Evolutionary conservation across 2,329 filamentous ascomycete genomes (phyloP).

Genomic region (Ascochyta clinopodiicola): DNA sequence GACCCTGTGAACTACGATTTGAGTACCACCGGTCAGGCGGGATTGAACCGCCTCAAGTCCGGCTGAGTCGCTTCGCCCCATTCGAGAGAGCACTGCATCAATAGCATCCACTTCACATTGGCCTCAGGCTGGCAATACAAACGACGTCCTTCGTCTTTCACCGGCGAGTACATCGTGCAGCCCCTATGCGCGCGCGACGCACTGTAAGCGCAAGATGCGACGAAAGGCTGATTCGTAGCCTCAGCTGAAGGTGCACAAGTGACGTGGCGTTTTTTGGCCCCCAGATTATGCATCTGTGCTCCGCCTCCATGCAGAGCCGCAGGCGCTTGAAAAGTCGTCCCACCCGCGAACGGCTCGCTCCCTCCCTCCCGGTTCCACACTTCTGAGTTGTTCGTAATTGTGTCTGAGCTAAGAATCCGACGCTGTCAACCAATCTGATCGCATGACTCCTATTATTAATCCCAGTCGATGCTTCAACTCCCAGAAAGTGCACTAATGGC

Average conservation of each 20-base stretch:
- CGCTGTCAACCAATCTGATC: too few species aligned
- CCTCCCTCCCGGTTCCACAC: slow-evolving; percentile 8
- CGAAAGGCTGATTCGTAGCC: slow-evolving; percentile 9
- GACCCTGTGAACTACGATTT: neutral
- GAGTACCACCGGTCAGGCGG: neutral
- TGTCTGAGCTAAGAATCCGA: neutral
- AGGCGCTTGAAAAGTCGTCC: slow-evolving; percentile 25
- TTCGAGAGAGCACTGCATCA: neutral
- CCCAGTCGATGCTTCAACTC: neutral
- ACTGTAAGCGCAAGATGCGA: slow-evolving; percentile 14
- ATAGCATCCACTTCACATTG: slow-evolving; percentile 1
- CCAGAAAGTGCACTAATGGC: slow-evolving; percentile 6
- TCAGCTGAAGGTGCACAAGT: slow-evolving; percentile 23
- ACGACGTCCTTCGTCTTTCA: neutral
- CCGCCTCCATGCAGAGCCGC: slow-evolving; percentile 31
- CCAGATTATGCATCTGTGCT: slow-evolving; percentile 23
- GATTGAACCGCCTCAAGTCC: neutral
- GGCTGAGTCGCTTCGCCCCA: neutral
- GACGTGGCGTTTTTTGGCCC: slow-evolving; percentile 30
- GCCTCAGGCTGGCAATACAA: slow-evolving; percentile 2
- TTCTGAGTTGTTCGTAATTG: neutral
- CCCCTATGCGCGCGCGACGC: slow-evolving; percentile 18
- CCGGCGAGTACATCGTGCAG: slow-evolving; percentile 5
- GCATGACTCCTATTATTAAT: too few species aligned
- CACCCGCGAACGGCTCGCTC: slow-evolving; percentile 16